Percentiles rank a stretch among this genome's conserved stretches.
These are phyloP conservation scores for Saxophila tyrrhenica DNA, from an alignment of 495 filamentous ascomycete genomes.

Conservation along the genomic window DNA sequence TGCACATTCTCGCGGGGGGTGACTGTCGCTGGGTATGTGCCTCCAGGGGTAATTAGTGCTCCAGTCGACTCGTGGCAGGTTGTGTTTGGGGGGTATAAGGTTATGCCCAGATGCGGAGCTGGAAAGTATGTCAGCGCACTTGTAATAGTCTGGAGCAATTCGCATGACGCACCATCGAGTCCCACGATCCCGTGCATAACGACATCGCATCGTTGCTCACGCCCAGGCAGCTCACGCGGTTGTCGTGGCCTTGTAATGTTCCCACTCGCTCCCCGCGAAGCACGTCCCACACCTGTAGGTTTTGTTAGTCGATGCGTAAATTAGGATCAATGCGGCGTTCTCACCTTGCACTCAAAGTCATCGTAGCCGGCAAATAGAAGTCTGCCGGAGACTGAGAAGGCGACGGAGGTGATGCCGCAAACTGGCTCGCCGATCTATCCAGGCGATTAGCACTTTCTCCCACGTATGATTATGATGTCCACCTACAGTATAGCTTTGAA, in stretches of 20 bases:
- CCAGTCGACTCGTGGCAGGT: background rate
- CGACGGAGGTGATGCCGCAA: slow-evolving; percentile 96
- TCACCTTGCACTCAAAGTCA: slow-evolving; percentile 96
- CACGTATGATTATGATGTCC: background rate
- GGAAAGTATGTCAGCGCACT: slow-evolving; percentile 8
- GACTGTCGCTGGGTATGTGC: too few species aligned
- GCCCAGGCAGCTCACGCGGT: slow-evolving; percentile 94
- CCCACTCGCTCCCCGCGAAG: slow-evolving; percentile 94
- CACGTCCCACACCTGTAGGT: slow-evolving; percentile 82
- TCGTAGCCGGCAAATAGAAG: slow-evolving; percentile 96
- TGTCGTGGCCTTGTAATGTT: slow-evolving; percentile 92
- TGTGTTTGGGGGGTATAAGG: background rate
- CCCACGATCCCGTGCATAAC: slow-evolving; percentile 98
- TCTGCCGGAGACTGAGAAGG: slow-evolving; percentile 92
- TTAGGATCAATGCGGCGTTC: slow-evolving; percentile 14
- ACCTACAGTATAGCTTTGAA: slow-evolving; percentile 90
- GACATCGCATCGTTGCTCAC: slow-evolving; percentile 99
- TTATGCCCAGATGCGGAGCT: slow-evolving; percentile 32
- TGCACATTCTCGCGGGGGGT: too few species aligned
- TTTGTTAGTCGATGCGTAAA: background rate
- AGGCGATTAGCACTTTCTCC: slow-evolving; percentile 9
- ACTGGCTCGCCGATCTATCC: slow-evolving; percentile 86
- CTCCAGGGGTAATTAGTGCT: too few species aligned
- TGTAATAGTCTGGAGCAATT: background rate
- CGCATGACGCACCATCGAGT: slow-evolving; percentile 94